Evolutionary conservation across 1,284 basidiomycete species (phyloP).

Genomic region (Cryptococcus sp.): DNA sequence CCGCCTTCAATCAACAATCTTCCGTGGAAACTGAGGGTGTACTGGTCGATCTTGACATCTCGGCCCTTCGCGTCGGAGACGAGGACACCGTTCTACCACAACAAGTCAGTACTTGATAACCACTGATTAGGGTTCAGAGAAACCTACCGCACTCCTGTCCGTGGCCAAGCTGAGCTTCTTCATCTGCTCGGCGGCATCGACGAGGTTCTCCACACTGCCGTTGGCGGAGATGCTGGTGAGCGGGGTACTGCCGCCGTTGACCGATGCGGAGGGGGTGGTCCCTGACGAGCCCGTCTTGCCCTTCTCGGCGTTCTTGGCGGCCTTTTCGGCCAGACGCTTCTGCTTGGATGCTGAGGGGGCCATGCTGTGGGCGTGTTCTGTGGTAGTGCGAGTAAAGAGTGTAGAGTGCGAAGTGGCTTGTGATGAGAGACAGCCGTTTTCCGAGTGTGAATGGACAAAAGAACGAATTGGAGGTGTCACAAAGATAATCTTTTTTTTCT

Average conservation of each 20-base stretch:
- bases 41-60: conserved; percentile 97
- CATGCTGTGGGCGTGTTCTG: conserved; percentile 36
- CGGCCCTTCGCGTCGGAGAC: conserved; percentile 88
- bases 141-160: conserved; percentile 66
- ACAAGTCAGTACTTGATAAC: too few species aligned
- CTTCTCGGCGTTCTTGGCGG: conserved; percentile 62
- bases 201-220: conserved; percentile 63
- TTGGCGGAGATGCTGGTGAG: conserved; percentile 73
- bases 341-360: conserved; percentile 55
- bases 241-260: conserved; percentile 67
- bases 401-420: too few species aligned
- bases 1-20: conserved; percentile 89
- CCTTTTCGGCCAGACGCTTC: conserved; percentile 86
- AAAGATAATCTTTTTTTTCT: conserved; percentile 1
- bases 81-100: conserved; percentile 70
- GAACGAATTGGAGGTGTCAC: background rate
- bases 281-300: conserved; percentile 40
- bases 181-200: conserved; percentile 62
- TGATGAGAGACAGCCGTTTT: too few species aligned
- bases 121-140: background rate
- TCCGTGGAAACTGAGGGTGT: conserved; percentile 96
- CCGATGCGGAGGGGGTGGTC: conserved; percentile 65
- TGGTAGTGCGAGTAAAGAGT: background rate
- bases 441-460: background rate
- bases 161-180: conserved; percentile 83